Evolutionary conservation across 2,329 filamentous ascomycete genomes (phyloP), one percentile per base, ranked within the genome.

Genomic region (Neonectria ditissima): DNA sequence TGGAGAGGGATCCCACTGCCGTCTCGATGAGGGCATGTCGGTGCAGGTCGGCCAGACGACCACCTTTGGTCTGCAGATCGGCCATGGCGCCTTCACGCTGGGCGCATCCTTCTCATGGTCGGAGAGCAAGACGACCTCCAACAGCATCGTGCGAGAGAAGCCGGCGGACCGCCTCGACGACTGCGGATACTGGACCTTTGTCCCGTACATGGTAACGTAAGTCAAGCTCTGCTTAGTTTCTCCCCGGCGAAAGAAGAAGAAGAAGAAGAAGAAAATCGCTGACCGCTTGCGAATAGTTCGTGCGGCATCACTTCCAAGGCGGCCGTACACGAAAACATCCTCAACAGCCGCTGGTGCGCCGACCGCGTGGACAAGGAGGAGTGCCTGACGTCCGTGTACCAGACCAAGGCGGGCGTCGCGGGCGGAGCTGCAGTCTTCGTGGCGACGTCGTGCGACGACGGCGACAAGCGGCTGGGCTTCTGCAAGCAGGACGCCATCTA

Each of bases 121-220:
- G 37, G 45, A 62, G 44, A 32, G 30, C 26, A 62, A 62, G 54
- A n/a, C 55, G 24, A 44, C 34, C 1, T 26, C 56, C 28, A 47
- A 47, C 20, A 37, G 54, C 14, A 50, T 62, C 1, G 22, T 52
- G 24, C 50, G 32, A 8, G 56, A 63, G 8, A 63, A 63, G 37
- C 56, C 56, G 7, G 37, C 52, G 6, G 52, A 55, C 22, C 50
- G 39, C 2, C 28, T 56, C 9, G 61, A 55, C 37, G 56, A 63
- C 7, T 64, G 62, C 45, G 62, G 57, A 37, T 64, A 64, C 53
- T 64, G 62, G 57, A 48, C 62, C 14, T 64, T 64, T 45, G 28
- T 64, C 1, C 57, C 57, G 0, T 48, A 61, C 37, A 47, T 53
- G 51, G 51, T 61, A 9, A 63, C 53, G 61, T 50, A 30, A 37